Conservation (phyloP, 306 rosid species). For the Mimosa bimucronata region DNA sequence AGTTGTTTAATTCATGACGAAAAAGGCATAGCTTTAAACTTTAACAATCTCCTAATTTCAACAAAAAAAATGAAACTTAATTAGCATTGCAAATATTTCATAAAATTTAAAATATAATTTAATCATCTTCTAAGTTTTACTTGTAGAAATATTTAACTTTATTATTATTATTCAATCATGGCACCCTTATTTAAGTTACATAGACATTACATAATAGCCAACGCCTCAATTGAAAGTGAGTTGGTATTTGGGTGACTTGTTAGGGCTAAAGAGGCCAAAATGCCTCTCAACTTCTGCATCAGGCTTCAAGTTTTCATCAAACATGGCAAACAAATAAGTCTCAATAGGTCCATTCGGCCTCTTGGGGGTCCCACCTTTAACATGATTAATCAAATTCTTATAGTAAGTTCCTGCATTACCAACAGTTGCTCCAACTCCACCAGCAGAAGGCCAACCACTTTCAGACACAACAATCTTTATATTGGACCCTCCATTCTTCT, state of each 20-base stretch:
- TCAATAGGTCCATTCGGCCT: constrained; percentile 41
- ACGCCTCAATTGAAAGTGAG: constrained; percentile 28
- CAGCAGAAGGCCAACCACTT: constrained; percentile 73
- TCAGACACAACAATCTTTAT: constrained; percentile 59
- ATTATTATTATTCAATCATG: too few species aligned
- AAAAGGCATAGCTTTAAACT: background rate
- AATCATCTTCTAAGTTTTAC: too few species aligned
- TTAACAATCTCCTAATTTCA: background rate
- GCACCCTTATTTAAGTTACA: background rate
- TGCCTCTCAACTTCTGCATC: constrained; percentile 39
- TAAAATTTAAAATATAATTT: too few species aligned
- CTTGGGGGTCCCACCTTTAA: constrained; percentile 50
- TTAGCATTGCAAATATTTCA: background rate
- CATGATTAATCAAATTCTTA: constrained; percentile 54
- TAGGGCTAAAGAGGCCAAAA: constrained; percentile 45
- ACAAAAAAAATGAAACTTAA: background rate
- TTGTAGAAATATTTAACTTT: too few species aligned
- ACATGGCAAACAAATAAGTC: constrained; percentile 54
- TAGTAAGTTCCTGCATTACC: constrained; percentile 53
- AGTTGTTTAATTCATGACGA: background rate
- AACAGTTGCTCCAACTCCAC: constrained; percentile 39
- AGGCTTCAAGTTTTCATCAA: constrained; percentile 43
- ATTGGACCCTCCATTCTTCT: constrained; percentile 43
- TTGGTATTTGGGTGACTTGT: constrained; percentile 47
- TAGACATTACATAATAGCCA: background rate